Evolutionary conservation across 129 eudicot species (phyloP), one percentile per base, ranked within the genome.

Genomic region (Flaveria trinervia): DNA sequence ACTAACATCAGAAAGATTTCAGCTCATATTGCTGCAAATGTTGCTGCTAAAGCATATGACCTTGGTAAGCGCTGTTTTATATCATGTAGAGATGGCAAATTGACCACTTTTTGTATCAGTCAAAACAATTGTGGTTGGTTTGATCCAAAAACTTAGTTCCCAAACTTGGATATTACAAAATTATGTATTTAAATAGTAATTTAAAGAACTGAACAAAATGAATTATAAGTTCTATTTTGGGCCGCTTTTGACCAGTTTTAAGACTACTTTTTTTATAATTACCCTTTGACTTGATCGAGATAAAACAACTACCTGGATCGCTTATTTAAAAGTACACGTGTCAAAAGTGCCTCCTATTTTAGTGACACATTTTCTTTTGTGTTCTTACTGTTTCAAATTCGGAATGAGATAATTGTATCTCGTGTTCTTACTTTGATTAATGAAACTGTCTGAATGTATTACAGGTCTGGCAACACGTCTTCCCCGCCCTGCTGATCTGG

Each of bases 21-120:
- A 0, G 98, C 98, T 51, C 65, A 84, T 69, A 86, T 90, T 79
- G 98, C 98, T 73, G 98, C 98, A 9, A 83, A 69, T 50, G 98
- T 93, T 59, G 98, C 98, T 78, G 89, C 96, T 41, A 88, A 87
- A 83, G 98, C 92, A 43, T 93, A 90, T 79, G 98, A 93, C 1
- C 92, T 93, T 41, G 98, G 98, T 93, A 12, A 48, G 90, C 76
- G 16, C 50, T 36, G 45, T 76, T 15, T 77, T 11, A 39, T 48
- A 4, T 1, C 26, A 15, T 74, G 61, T 74, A 51, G 48, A 71
- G 39, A 25, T 70, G 14, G 39, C 43, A 56, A 43, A 68, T 17
- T 17, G n/a, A 45, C 49, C 1, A 44, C 11, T 44, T 44, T 44
- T 44, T 44, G 48, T 44, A 44, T 10, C n/a, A 2, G 60, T 54